These are phyloP conservation scores for Galerina marginata DNA, from an alignment of 768 basidiomycete species.

Conservation along the genomic window DNA sequence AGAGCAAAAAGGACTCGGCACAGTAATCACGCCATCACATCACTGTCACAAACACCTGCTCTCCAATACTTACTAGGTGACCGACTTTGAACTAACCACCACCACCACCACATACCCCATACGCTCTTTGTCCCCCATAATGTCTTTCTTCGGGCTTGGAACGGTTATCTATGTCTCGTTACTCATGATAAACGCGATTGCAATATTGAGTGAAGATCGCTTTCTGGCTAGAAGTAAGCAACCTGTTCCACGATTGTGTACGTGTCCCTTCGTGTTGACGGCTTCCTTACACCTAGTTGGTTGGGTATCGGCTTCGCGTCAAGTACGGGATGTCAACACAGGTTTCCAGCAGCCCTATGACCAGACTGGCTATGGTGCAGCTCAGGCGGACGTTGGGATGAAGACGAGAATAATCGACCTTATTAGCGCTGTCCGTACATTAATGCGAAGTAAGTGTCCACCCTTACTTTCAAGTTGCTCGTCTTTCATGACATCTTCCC, in stretches of 20 bases:
- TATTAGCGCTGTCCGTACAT: constrained; percentile 92
- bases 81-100: neutral
- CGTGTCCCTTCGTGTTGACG: constrained; percentile 9
- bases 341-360: constrained; percentile 74
- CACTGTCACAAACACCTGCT: too few relatives aligned
- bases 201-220: constrained; percentile 93
- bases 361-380: constrained; percentile 60
- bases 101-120: neutral
- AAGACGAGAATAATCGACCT: constrained; percentile 90
- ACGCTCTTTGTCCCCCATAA: constrained; percentile 24
- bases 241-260: neutral
- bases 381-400: constrained; percentile 64
- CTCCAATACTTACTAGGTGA: neutral
- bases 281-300: constrained; percentile 63
- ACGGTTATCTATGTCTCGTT: constrained; percentile 85
- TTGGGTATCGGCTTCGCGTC: constrained; percentile 75
- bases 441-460: constrained; percentile 89
- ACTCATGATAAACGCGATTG: constrained; percentile 92
- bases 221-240: constrained; percentile 90
- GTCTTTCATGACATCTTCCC: constrained; percentile 8
- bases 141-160: constrained; percentile 72
- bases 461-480: constrained; percentile 15
- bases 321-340: constrained; percentile 58
- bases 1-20: neutral
- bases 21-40: constrained; percentile 6